phyloP scores from a whole-genome alignment of 805 yeast species.

The Kregervanrija pseudodelftensis region DNA sequence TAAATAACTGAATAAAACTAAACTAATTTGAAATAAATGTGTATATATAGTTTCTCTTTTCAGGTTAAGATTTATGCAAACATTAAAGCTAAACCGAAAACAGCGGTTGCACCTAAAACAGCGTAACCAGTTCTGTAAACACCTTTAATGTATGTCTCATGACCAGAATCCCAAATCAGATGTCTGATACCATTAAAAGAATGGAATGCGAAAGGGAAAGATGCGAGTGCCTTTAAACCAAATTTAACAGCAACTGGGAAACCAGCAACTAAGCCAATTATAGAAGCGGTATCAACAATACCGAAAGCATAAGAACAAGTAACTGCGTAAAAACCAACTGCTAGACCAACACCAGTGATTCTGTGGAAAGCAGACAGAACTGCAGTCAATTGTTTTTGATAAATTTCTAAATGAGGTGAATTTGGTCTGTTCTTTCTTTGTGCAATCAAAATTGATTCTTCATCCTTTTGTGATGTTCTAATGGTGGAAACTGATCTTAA shows the following conservation, averaged over 20 bases:
- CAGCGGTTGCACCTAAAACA: slow-evolving; percentile 60
- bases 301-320: slow-evolving; percentile 70
- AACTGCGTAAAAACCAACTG: slow-evolving; percentile 69
- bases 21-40: background rate
- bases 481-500: slow-evolving; percentile 34
- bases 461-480: slow-evolving; percentile 52
- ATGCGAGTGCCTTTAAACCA: slow-evolving; percentile 58
- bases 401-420: slow-evolving; percentile 86
- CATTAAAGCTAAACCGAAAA: slow-evolving; percentile 52
- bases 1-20: background rate
- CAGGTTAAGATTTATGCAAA: slow-evolving; percentile 25
- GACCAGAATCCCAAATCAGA: slow-evolving; percentile 86
- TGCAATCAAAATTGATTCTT: slow-evolving; percentile 60
- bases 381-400: slow-evolving; percentile 87
- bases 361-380: slow-evolving; percentile 77
- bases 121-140: slow-evolving; percentile 89
- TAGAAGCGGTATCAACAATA: slow-evolving; percentile 47
- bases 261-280: slow-evolving; percentile 50
- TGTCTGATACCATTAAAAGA: slow-evolving; percentile 85
- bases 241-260: slow-evolving; percentile 59
- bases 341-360: slow-evolving; percentile 79
- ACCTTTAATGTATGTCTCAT: slow-evolving; percentile 72
- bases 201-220: slow-evolving; percentile 87
- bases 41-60: background rate
- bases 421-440: slow-evolving; percentile 86